phyloP scores from a whole-genome alignment of 768 basidiomycete species.

The Lactarius deliciosus region DNA sequence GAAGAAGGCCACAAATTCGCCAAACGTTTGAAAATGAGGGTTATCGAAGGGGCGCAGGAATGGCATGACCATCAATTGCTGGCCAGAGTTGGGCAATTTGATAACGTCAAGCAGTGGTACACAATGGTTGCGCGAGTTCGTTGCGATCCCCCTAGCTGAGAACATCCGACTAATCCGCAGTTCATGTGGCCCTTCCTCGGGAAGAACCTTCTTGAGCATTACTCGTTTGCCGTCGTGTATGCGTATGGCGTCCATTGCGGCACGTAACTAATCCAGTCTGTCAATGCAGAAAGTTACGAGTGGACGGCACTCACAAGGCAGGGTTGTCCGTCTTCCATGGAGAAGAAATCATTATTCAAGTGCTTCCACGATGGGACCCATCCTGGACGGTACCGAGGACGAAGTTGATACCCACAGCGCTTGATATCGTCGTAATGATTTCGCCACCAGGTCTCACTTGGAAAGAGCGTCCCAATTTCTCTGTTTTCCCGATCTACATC shows the following conservation, averaged over 20 bases:
- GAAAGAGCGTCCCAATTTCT: slow-evolving; percentile 13
- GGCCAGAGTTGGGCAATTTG: slow-evolving; percentile 18
- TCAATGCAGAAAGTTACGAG: neutral
- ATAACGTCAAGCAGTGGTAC: slow-evolving; percentile 30
- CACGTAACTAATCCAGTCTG: slow-evolving; percentile 5
- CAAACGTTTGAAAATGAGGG: slow-evolving; percentile 33
- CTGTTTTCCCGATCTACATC: neutral
- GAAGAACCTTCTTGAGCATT: slow-evolving; percentile 28
- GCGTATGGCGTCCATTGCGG: slow-evolving; percentile 29
- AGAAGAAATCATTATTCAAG: slow-evolving; percentile 12
- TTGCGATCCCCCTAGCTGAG: slow-evolving; percentile 13
- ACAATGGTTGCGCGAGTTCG: slow-evolving; percentile 32
- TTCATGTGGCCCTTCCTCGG: slow-evolving; percentile 20
- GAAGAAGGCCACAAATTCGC: slow-evolving; percentile 33
- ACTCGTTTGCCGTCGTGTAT: slow-evolving; percentile 27
- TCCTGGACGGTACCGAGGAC: slow-evolving; percentile 21
- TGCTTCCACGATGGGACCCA: slow-evolving; percentile 26
- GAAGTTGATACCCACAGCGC: slow-evolving; percentile 19
- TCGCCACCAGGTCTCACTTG: slow-evolving; percentile 23
- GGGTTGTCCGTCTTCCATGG: slow-evolving; percentile 18
- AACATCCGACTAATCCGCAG: slow-evolving; percentile 16
- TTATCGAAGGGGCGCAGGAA: slow-evolving; percentile 27
- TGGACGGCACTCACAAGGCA: slow-evolving; percentile 3
- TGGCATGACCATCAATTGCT: slow-evolving; percentile 30
- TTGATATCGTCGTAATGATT: slow-evolving; percentile 9